These are phyloP conservation scores for Geosmithia flava DNA, from an alignment of 2,329 filamentous ascomycete species.

Conservation along the genomic window DNA sequence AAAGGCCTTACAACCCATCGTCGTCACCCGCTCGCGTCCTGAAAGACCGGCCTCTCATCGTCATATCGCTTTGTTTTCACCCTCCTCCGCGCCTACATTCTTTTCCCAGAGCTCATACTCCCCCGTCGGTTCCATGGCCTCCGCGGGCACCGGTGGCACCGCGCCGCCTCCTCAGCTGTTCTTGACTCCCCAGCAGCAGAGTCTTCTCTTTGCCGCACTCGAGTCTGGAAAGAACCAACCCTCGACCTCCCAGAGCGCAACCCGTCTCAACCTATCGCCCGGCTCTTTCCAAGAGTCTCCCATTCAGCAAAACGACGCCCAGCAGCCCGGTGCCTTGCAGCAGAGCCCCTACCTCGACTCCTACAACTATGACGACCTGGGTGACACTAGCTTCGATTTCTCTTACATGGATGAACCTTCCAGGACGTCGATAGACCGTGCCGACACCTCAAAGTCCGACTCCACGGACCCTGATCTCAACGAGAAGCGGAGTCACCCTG, in stretches of 20 bases:
- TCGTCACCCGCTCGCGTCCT: background rate
- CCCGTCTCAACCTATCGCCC: constrained; percentile 31
- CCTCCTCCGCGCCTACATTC: too few species aligned
- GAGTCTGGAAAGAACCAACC: constrained; percentile 48
- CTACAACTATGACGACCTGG: constrained; percentile 67
- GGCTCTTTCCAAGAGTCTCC: constrained; percentile 37
- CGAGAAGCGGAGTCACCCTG: constrained; percentile 63
- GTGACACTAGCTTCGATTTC: constrained; percentile 68
- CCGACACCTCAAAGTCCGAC: constrained; percentile 44
- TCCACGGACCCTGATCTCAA: constrained; percentile 41
- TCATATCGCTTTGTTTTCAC: background rate
- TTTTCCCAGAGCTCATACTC: background rate
- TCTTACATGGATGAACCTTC: constrained; percentile 33
- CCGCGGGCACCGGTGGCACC: constrained; percentile 26
- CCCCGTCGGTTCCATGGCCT: constrained; percentile 28
- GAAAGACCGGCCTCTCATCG: background rate
- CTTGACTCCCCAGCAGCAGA: constrained; percentile 66
- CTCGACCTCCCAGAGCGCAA: constrained; percentile 19
- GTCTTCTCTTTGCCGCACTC: constrained; percentile 62
- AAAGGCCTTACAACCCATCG: background rate
- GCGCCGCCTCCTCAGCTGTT: constrained; percentile 44
- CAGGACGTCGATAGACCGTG: constrained; percentile 66
- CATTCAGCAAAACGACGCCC: constrained; percentile 26
- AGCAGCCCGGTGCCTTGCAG: constrained; percentile 40
- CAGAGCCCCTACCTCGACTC: constrained; percentile 71